Base-by-base conservation (phyloP, 805 yeast genomes). In the Lipomyces spencermartinsiae region DNA sequence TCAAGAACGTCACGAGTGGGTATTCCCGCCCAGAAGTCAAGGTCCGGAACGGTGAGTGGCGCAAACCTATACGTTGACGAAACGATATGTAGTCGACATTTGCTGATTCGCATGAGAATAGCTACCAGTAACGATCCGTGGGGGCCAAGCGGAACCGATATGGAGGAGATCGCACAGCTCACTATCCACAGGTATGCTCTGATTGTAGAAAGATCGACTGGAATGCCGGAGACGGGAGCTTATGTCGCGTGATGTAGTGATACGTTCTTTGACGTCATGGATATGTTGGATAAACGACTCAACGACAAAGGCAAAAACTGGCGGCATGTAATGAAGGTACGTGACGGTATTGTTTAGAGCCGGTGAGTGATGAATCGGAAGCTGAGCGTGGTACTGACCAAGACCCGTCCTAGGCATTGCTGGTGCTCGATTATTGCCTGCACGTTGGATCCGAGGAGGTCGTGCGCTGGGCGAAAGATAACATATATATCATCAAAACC, bases 261-360 rank as follows among this genome's bases (percentile, higher is more conserved):
- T 6, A 96, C 92, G 74, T 87, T 93, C 74, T 83, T 92, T 75
- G 97, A 93, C 76, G 87, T 93, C 59, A 91, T 94, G 96, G 98
- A 94, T 76, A 92, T 94, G 89, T 80, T 94, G 58, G 98, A 94
- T 80, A 87, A 92, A 73, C 85, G 99, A 71, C 81, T 94, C 72
- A 94, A 94, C 76, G 98, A 94, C 77, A 93, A 93, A 82, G 98
- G 98, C 69, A 93, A 93, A 78, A 91, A 94, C 80, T 94, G 98
- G 98, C 86, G 97, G 73, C 99, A 94, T 78, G 93, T 94, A 61
- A 93, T 96, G 71, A 95, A 94, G 66, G 73, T 71, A 56, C 9
- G 71, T 12, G 12, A 8, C n/a, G 8, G 22, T 12, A 10, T 3
- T 60, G 4, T 35, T n/a, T 7, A 9, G 35, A 25, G 16, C 14